Evolutionary conservation across 139 green algal genomes (phyloP).

Genomic region (Coelastrella sp.): DNA sequence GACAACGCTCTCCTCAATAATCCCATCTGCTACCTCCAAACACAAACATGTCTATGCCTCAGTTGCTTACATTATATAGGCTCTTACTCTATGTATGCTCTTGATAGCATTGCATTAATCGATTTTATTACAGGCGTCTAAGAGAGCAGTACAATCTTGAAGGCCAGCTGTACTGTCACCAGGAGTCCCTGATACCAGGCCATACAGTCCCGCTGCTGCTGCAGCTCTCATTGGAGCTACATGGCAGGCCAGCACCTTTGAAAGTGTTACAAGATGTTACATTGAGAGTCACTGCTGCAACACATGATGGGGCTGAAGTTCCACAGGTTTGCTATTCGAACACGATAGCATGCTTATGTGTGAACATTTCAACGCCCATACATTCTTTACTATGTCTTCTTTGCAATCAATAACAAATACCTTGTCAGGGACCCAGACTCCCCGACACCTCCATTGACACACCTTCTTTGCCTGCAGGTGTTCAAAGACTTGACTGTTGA

Average conservation of each 20-base stretch:
- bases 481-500: conserved; percentile 7
- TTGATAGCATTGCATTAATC: background rate
- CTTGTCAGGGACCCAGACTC: background rate
- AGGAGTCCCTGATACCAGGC: conserved; percentile 31
- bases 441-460: background rate
- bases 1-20: too few relatives aligned
- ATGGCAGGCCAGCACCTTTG: conserved; percentile 5
- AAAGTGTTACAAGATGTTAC: conserved; percentile 3
- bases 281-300: background rate
- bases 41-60: too few relatives aligned
- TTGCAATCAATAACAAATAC: background rate
- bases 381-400: background rate
- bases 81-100: background rate
- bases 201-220: conserved; percentile 24
- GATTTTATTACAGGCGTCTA: background rate
- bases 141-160: conserved; percentile 1
- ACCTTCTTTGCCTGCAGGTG: background rate
- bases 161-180: conserved; percentile 1
- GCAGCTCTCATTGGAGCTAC: conserved; percentile 6
- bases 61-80: background rate
- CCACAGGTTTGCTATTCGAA: background rate
- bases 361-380: too few relatives aligned
- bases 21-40: too few relatives aligned
- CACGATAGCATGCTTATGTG: background rate
- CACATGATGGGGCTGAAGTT: background rate